phyloP scores from a whole-genome alignment of 1,284 basidiomycete species.

The Rhodofomes roseus region DNA sequence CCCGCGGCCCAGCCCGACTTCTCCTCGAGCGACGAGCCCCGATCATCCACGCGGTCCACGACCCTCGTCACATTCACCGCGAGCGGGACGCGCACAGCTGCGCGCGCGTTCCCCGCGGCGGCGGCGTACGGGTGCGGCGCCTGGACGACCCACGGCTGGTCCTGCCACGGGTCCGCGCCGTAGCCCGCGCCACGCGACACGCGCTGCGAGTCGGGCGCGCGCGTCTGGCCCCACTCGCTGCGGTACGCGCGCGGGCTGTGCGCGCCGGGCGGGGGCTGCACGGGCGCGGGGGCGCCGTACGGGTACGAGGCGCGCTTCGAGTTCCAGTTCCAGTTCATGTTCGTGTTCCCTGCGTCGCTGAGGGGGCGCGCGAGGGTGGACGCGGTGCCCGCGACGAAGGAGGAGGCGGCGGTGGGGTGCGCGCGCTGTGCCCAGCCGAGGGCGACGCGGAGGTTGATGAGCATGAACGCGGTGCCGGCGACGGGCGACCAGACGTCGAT shows the following conservation, averaged over 20 bases:
- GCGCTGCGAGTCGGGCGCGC: not conserved
- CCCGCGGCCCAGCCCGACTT: not conserved
- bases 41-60: not conserved
- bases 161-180: not conserved
- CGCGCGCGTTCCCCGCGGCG: not conserved
- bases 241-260: not conserved
- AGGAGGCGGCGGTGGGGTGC: not conserved
- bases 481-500: slow-evolving; percentile 8
- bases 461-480: slow-evolving; percentile 8
- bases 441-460: slow-evolving; percentile 7
- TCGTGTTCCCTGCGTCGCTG: too few species aligned
- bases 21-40: not conserved
- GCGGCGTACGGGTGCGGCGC: not conserved
- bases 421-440: slow-evolving; percentile 7
- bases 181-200: not conserved
- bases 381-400: not conserved
- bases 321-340: not conserved
- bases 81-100: not conserved
- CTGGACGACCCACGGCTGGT: not conserved
- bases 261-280: not conserved
- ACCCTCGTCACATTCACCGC: slow-evolving; percentile 1
- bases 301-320: not conserved
- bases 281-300: not conserved
- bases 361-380: not conserved
- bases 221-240: not conserved